Base-by-base conservation (phyloP, 1,139 yeast species). In the Protomyces macrosporus region DNA sequence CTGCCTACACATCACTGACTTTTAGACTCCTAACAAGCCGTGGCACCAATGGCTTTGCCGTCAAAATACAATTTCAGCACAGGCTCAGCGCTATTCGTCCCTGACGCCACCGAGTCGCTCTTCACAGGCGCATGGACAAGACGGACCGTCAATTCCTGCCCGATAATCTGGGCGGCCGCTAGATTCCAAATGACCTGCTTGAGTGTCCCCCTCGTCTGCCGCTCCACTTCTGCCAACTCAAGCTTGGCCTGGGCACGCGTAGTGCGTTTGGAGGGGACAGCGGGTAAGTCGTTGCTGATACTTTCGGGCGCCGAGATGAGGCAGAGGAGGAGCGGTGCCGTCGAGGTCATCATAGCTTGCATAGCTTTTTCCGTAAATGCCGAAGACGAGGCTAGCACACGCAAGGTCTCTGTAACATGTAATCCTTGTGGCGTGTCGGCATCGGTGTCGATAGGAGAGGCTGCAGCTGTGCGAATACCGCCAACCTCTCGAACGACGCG, bases 161-260 rank as follows among this genome's bases (percentile, higher is more conserved):
- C 48, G 6, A 67, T 53, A 7, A 60, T 23, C 33, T 37, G 45
- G 3, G 40, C 55, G 4, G 69, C 69, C 10, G 67, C 63, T 10
- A n/a, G 40, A 39, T 67, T 67, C 69, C 69, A 67, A 2, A 64
- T 52, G 54, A 66, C 23, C 48, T 67, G 69, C 39, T 36, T 55
- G 35, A 66, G 40, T 35, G 32, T n/a, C 1, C 68, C 70, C 10
- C 67, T 66, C 3, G 57, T 55, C 10, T 64, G 65, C 39, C 48
- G 54, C 7, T 54, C 55, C 10, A 50, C 50, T 5, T 4, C 30
- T 4, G n/a, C 32, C 4, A 6, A 23, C 48, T 14, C 4, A 10
- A 14, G 5, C 9, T 42, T 42, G 16, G 48, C 48, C 23, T 14
- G 32, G 48, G 30, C 32, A 16, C 48, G 48, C 5, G 32, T 2